Base-by-base conservation (phyloP, 495 filamentous ascomycete species). In the Aspergillus taichungensis region DNA sequence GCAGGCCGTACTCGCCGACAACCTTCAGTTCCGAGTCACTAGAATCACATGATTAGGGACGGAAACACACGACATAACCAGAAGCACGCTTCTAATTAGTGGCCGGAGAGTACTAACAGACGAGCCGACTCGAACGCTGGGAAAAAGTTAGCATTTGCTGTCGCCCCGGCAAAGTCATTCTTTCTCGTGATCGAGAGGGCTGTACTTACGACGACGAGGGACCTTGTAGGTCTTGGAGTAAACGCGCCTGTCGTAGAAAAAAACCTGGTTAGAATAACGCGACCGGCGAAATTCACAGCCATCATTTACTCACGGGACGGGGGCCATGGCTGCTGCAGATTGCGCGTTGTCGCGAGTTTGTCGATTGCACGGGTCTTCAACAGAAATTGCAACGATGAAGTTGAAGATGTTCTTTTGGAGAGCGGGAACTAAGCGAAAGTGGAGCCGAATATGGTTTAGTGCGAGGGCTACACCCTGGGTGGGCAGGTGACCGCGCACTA, bases 221-320 rank as follows among this genome's bases (percentile, higher is more conserved):
- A 94, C 85, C 82, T 94, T 95, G 72, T 94, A 91, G 79, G 92
- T 97, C 87, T 98, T 98, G 68, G 85, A 89, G 78, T 95, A 96
- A 50, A 79, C 79, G 50, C 77, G 76, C 55, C 72, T 73, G 54
- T 43, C 50, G 36, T 35, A 40, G 50, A 44, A 24, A 44, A 51
- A 49, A 46, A 12, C 40, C 45, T 60, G 37, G 54, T 71, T 61
- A 73, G 68, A 66, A 45, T 40, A 9, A 49, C 59, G 53, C 53
- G 43, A 57, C 31, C 31, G 29, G 13, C 41, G 12, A 24, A 28
- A 18, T 35, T 35, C 31, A 40, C 38, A 36, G 10, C 12, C 13
- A 38, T 34, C 39, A 14, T 32, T 61, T 60, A 75, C 69, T 72
- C 66, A 72, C 69, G 69, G 65, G 46, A 55, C 62, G 56, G 71